A percentile compares a stretch with the other conserved stretches of the same genome.
phyloP scores from a whole-genome alignment of 164 flowering plant genomes.

The Stephania cephalantha region DNA sequence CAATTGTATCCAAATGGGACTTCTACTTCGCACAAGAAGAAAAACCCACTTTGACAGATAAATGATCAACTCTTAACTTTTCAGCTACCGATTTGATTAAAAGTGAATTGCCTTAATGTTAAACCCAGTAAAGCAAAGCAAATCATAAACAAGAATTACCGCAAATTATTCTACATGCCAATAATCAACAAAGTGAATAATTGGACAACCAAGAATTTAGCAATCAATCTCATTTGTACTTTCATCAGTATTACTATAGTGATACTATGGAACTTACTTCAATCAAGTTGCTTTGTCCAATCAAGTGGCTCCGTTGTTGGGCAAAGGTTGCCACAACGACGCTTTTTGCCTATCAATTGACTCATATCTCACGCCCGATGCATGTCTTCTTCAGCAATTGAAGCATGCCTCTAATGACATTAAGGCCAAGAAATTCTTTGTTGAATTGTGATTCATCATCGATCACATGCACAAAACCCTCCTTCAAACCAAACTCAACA shows the following conservation, averaged over 20 bases:
- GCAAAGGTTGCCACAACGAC: constrained; percentile 54
- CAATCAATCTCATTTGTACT: background rate
- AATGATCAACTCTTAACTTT: no score
- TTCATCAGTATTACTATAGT: no score
- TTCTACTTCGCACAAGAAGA: no score
- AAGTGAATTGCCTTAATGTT: background rate
- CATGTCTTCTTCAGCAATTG: constrained; percentile 77
- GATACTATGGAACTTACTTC: constrained; percentile 2
- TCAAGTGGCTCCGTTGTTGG: constrained; percentile 66
- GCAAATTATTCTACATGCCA: background rate
- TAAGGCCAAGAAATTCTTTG: constrained; percentile 66
- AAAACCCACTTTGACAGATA: no score
- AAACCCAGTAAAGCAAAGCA: background rate
- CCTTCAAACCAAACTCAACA: constrained; percentile 82
- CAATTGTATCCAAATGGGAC: no score
- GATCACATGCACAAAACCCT: constrained; percentile 87
- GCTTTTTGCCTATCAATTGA: constrained; percentile 59
- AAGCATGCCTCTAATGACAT: constrained; percentile 85
- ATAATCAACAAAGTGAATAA: background rate
- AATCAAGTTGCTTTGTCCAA: constrained; percentile 80
- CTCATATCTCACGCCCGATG: constrained; percentile 52
- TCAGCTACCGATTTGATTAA: no score
- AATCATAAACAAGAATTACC: background rate
- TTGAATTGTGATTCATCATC: constrained; percentile 76
- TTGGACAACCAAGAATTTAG: background rate